phyloP scores from a whole-genome alignment of 2,329 filamentous ascomycete genomes.

The Penicillium sp. region DNA sequence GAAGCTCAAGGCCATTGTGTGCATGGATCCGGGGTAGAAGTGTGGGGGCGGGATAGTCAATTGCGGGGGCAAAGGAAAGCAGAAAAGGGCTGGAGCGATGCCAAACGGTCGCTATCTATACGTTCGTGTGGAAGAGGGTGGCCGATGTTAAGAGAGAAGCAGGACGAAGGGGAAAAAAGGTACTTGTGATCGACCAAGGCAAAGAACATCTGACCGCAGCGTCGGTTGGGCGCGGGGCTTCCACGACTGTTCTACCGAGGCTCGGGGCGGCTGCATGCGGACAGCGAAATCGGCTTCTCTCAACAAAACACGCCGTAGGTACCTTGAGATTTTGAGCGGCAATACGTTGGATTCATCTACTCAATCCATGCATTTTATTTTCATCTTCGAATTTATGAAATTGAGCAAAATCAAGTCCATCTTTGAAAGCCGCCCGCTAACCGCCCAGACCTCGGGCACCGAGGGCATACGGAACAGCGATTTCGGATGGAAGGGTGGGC shows the following conservation, averaged over 20 bases:
- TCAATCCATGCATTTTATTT: too few relatives aligned
- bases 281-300: slow-evolving; percentile 2
- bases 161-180: slow-evolving; percentile 3
- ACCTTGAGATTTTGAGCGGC: background rate
- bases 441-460: background rate
- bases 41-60: slow-evolving; percentile 25
- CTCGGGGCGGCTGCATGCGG: slow-evolving; percentile 28
- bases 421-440: background rate
- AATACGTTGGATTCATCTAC: too few relatives aligned
- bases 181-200: slow-evolving; percentile 13
- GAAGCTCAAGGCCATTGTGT: slow-evolving; percentile 35
- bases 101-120: background rate
- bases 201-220: slow-evolving; percentile 6
- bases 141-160: background rate
- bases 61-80: slow-evolving; percentile 14
- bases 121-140: background rate
- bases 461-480: background rate
- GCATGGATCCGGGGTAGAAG: slow-evolving; percentile 25
- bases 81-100: background rate
- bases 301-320: background rate
- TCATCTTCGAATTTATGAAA: background rate
- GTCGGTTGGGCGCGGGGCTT: slow-evolving; percentile 24
- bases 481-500: slow-evolving; percentile 1
- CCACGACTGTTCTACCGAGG: slow-evolving; percentile 18
- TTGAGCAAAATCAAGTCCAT: background rate